Conservation (phyloP, 2,329 filamentous ascomycete genomes). For the Aureobasidium sp. region DNA sequence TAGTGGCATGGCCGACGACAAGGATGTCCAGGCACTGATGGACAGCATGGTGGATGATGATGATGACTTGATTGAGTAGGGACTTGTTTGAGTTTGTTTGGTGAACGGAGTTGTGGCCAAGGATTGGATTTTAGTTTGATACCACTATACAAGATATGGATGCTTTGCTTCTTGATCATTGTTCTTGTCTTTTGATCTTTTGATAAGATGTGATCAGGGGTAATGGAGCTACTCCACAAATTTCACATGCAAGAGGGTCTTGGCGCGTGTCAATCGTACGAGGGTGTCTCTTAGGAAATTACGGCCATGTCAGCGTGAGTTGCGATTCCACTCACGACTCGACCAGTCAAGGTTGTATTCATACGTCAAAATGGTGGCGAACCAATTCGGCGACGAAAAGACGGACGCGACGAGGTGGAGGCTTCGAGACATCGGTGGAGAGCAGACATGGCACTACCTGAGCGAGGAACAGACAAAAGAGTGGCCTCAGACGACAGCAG, state of each 20-base stretch:
- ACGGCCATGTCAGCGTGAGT: background rate
- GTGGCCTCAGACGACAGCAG: conserved; percentile 84
- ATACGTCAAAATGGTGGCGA: background rate
- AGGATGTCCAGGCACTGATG: conserved; percentile 19
- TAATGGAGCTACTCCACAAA: conserved; percentile 3
- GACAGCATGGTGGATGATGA: conserved; percentile 18
- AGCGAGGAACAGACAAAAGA: conserved; percentile 61
- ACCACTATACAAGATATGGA: conserved; percentile 3
- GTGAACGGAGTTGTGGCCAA: background rate
- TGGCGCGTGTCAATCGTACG: conserved; percentile 12
- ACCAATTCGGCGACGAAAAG: conserved; percentile 16
- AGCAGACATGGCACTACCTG: conserved; percentile 93
- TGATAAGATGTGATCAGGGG: background rate
- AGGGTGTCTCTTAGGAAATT: background rate
- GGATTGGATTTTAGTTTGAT: background rate
- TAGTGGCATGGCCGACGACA: conserved; percentile 17
- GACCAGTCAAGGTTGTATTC: background rate
- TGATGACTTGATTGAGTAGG: conserved; percentile 17
- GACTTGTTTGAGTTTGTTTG: background rate
- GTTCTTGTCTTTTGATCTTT: background rate
- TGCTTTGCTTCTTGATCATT: background rate
- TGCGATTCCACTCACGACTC: background rate
- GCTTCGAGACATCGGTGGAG: conserved; percentile 70
- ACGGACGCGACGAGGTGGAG: conserved; percentile 84
- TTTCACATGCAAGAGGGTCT: conserved; percentile 10